phyloP scores from a whole-genome alignment of 768 basidiomycete species.

The Suillus cothurnatus region DNA sequence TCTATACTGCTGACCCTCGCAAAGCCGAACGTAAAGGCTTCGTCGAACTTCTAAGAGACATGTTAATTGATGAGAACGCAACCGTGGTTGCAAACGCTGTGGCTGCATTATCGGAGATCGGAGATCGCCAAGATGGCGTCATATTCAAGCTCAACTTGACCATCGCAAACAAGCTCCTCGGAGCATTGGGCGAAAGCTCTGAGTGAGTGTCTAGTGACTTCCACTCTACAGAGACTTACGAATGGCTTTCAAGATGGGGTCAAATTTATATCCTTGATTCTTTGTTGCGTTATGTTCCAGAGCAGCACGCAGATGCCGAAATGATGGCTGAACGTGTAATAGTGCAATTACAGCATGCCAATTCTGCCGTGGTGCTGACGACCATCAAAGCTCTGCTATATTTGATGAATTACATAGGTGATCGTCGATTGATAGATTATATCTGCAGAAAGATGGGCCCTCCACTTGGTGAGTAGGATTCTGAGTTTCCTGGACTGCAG shows the following conservation, averaged over 20 bases:
- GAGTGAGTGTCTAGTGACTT: constrained; percentile 64
- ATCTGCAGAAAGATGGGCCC: constrained; percentile 99
- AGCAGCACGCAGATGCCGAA: constrained; percentile 85
- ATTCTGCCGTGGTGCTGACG: constrained; percentile 98
- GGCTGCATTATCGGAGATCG: constrained; percentile 95
- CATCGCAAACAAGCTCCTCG: constrained; percentile 86
- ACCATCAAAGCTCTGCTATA: constrained; percentile 95
- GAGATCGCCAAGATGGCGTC: constrained; percentile 92
- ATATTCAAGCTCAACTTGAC: constrained; percentile 87
- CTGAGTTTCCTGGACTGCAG: not conserved
- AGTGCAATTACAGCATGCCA: constrained; percentile 94
- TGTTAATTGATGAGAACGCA: constrained; percentile 92
- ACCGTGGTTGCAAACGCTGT: constrained; percentile 98
- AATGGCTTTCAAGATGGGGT: constrained; percentile 74
- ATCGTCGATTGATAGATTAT: constrained; percentile 79
- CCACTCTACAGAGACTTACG: constrained; percentile 14
- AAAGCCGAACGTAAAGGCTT: constrained; percentile 90
- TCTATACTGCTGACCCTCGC: constrained; percentile 86
- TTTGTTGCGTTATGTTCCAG: constrained; percentile 91
- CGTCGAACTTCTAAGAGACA: constrained; percentile 86
- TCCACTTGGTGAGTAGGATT: constrained; percentile 68
- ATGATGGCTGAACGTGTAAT: constrained; percentile 95
- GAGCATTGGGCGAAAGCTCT: constrained; percentile 93
- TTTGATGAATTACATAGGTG: constrained; percentile 99
- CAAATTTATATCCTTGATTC: constrained; percentile 98